Conservation (phyloP, 495 filamentous ascomycete genomes). For the Xylaria bambusicola region DNA sequence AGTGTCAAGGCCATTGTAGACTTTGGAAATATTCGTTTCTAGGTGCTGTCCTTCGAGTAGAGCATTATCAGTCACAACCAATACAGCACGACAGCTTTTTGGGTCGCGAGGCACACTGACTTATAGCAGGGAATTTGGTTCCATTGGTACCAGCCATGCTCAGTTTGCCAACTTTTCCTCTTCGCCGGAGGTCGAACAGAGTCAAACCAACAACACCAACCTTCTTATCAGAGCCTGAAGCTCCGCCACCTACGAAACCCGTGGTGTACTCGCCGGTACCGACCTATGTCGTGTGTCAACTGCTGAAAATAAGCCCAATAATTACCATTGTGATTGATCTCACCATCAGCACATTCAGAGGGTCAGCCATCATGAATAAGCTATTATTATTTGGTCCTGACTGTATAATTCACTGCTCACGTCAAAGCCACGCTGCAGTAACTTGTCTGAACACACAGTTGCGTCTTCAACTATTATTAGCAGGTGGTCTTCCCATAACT, state of each 20-base stretch:
- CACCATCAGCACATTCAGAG: conserved; percentile 88
- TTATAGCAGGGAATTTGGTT: conserved; percentile 85
- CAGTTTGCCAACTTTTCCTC: conserved; percentile 83
- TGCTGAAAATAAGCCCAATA: conserved; percentile 19
- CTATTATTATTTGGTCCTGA: background rate
- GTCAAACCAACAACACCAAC: conserved; percentile 89
- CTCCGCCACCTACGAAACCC: conserved; percentile 77
- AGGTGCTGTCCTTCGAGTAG: conserved; percentile 70
- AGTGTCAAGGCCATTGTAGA: conserved; percentile 84
- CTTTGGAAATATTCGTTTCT: conserved; percentile 80
- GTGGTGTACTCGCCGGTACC: conserved; percentile 97
- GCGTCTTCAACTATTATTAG: background rate
- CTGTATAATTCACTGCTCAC: no score
- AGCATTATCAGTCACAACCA: background rate
- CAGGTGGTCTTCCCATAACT: conserved; percentile 5
- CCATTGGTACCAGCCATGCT: conserved; percentile 91
- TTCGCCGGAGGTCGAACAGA: conserved; percentile 83
- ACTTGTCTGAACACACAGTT: no score
- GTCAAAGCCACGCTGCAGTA: no score
- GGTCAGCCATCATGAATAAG: conserved; percentile 53
- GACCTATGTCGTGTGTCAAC: conserved; percentile 51
- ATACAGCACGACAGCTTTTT: background rate
- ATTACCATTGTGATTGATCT: conserved; percentile 21
- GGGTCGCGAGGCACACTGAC: conserved; percentile 48
- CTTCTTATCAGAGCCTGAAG: conserved; percentile 85